A percentile compares a stretch with the other conserved stretches of the same genome.
Conservation (phyloP, 2,329 filamentous ascomycete genomes). For the Pyricularia pennisetigena region DNA sequence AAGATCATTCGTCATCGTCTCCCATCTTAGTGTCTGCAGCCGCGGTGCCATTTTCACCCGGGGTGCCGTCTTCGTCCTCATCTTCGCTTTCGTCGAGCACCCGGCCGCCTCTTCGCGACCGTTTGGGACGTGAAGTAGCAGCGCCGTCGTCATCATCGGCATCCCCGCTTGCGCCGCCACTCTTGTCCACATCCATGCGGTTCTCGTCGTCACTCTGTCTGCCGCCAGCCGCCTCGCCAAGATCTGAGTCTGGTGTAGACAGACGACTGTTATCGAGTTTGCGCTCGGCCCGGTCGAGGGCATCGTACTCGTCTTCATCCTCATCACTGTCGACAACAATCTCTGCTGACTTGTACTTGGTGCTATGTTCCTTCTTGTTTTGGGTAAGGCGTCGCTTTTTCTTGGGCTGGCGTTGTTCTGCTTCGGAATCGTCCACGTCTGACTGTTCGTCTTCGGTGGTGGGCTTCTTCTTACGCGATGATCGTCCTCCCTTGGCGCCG, state of each 20-base stretch:
- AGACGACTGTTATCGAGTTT: constrained; percentile 1
- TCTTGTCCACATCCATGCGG: constrained; percentile 42
- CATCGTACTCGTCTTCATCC: constrained; percentile 20
- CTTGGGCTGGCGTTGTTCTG: constrained; percentile 43
- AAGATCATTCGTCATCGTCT: not conserved
- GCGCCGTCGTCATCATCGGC: constrained; percentile 38
- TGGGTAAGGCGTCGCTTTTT: constrained; percentile 48
- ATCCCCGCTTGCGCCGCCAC: constrained; percentile 21
- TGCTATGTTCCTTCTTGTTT: constrained; percentile 34
- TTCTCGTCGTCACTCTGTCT: constrained; percentile 12
- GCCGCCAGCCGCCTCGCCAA: constrained; percentile 17
- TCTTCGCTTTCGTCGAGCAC: constrained; percentile 45
- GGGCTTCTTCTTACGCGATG: constrained; percentile 48
- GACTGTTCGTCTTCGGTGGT: constrained; percentile 36
- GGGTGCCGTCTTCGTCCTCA: constrained; percentile 29
- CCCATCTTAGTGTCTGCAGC: constrained; percentile 21
- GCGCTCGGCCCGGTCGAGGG: constrained; percentile 10
- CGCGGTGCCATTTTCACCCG: constrained; percentile 12
- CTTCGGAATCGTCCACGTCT: constrained; percentile 37
- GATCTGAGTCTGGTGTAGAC: constrained; percentile 6
- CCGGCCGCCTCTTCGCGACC: constrained; percentile 38
- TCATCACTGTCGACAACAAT: constrained; percentile 71
- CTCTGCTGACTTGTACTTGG: constrained; percentile 80
- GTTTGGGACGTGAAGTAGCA: constrained; percentile 30
- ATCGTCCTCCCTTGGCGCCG: constrained; percentile 22